phyloP scores from a whole-genome alignment of 805 yeast species.

The Kuraishia capsulata region DNA sequence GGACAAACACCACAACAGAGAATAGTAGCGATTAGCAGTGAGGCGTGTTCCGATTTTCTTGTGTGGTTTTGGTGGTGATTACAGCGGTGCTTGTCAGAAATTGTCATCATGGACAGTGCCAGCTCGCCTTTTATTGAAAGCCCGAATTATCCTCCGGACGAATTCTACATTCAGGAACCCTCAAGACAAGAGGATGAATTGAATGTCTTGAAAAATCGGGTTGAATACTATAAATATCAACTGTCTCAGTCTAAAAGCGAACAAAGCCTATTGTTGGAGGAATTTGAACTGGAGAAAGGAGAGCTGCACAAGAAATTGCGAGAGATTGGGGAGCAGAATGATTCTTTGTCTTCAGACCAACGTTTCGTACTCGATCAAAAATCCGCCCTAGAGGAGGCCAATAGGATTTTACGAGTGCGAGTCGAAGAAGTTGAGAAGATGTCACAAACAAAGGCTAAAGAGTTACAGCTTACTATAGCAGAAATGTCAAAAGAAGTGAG shows the following conservation, averaged over 20 bases:
- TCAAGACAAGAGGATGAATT: too few species aligned
- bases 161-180: too few species aligned
- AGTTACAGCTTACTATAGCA: not conserved
- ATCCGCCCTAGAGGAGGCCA: not conserved
- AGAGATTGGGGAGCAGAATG: not conserved
- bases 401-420: not conserved
- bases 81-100: too few species aligned
- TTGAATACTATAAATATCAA: not conserved
- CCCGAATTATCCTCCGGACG: too few species aligned
- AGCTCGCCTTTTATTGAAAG: not conserved
- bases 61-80: too few species aligned
- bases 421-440: not conserved
- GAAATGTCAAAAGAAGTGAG: not conserved
- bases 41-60: too few species aligned
- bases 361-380: slow-evolving; percentile 1
- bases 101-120: not conserved
- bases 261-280: not conserved
- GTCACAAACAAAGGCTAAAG: not conserved
- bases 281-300: not conserved
- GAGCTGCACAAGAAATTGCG: not conserved
- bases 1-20: too few species aligned
- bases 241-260: not conserved
- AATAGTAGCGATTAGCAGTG: too few species aligned
- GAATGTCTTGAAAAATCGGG: not conserved
- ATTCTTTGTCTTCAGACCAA: slow-evolving; percentile 1